Percentiles rank a stretch among this genome's conserved stretches.
phyloP scores from a whole-genome alignment of 2,329 filamentous ascomycete genomes.

The Chaetoscypha palmicola region DNA sequence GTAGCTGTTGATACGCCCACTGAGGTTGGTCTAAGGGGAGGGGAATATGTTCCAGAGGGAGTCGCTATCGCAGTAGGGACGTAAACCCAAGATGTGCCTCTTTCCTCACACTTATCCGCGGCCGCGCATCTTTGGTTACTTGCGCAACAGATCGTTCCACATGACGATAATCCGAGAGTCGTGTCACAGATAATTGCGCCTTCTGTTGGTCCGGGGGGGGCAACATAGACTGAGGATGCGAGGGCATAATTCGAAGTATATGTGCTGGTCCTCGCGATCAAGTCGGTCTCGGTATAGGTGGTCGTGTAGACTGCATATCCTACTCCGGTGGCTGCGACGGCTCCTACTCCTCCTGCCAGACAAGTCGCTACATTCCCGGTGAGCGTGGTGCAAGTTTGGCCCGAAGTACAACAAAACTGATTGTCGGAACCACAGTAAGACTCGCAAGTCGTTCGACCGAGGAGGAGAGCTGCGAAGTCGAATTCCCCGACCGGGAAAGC shows the following conservation, averaged over 20 bases:
- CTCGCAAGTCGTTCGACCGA: conserved; percentile 33
- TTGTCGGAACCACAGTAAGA: conserved; percentile 48
- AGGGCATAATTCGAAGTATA: conserved; percentile 43
- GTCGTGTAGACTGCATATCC: conserved; percentile 29
- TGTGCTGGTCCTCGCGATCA: conserved; percentile 50
- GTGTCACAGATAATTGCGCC: conserved; percentile 45
- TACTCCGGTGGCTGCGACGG: conserved; percentile 34
- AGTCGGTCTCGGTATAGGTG: conserved; percentile 53
- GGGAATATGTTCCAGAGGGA: conserved; percentile 25
- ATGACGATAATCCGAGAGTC: conserved; percentile 49
- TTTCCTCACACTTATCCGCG: conserved; percentile 18
- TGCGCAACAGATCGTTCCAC: conserved; percentile 64
- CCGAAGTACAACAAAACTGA: conserved; percentile 47
- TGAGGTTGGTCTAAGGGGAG: conserved; percentile 46
- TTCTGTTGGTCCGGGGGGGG: conserved; percentile 3
- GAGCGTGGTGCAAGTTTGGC: conserved; percentile 45
- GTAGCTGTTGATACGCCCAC: conserved; percentile 43
- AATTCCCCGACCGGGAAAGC: conserved; percentile 37
- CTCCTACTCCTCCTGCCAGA: conserved; percentile 33
- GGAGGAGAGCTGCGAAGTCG: conserved; percentile 5
- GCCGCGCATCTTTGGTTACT: conserved; percentile 59
- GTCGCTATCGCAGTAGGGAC: conserved; percentile 1
- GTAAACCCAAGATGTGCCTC: conserved; percentile 33
- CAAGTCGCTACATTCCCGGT: conserved; percentile 44
- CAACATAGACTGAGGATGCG: conserved; percentile 7